Percentiles rank a stretch among this genome's conserved stretches.
Evolutionary conservation across 2,329 filamentous ascomycete genomes (phyloP).

Genomic region (Akanthomyces uredinophilus): DNA sequence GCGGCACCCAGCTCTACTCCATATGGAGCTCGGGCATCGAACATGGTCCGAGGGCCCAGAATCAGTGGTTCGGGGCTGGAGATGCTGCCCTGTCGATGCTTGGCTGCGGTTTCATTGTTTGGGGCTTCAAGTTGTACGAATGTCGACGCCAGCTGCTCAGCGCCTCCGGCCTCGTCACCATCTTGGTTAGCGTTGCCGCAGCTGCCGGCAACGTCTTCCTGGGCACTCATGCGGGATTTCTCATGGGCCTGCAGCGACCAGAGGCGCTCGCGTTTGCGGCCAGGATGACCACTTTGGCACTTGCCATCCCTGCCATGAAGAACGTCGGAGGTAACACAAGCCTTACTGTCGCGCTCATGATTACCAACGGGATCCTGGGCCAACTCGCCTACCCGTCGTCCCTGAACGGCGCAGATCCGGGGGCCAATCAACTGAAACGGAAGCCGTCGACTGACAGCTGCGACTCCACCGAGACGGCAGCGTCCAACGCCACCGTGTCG

Average conservation of each 20-base stretch:
- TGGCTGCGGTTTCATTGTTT: constrained; percentile 46
- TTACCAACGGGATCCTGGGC: constrained; percentile 45
- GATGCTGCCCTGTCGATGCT: constrained; percentile 45
- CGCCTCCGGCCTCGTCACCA: constrained; percentile 34
- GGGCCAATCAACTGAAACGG: constrained; percentile 14
- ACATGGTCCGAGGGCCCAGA: constrained; percentile 15
- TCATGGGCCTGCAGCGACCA: constrained; percentile 30
- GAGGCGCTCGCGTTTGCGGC: constrained; percentile 43
- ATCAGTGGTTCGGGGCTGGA: constrained; percentile 39
- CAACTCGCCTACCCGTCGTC: constrained; percentile 35
- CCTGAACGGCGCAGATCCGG: constrained; percentile 22
- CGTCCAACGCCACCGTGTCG: background rate
- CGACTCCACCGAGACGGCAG: background rate
- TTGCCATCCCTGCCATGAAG: constrained; percentile 43
- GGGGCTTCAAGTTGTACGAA: constrained; percentile 50
- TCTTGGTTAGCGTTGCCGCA: constrained; percentile 31
- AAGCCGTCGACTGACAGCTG: background rate
- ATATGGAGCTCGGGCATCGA: constrained; percentile 28
- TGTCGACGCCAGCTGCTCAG: constrained; percentile 43
- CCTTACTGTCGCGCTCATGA: constrained; percentile 46
- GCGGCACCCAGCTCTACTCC: constrained; percentile 30
- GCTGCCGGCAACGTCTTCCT: constrained; percentile 40
- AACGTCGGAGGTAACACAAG: constrained; percentile 40
- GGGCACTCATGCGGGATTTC: constrained; percentile 33
- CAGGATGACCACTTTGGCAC: constrained; percentile 45